Base-by-base conservation (phyloP, 805 yeast species). In the Starmerella asiatica region DNA sequence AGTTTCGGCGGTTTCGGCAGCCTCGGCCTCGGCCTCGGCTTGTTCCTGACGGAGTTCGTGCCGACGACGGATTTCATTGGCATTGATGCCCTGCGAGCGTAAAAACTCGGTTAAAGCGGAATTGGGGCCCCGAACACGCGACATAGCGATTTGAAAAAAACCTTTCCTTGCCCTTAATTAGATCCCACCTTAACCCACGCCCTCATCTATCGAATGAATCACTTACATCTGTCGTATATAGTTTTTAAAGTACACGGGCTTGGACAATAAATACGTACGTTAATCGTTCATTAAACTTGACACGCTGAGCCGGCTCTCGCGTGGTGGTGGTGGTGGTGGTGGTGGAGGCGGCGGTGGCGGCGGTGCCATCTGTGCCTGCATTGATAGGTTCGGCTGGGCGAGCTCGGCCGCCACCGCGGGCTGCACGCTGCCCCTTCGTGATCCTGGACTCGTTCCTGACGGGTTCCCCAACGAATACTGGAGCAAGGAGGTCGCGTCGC, bases 81-180 rank as follows among this genome's bases (percentile, higher is more conserved):
- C 84, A 53, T 66, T 79, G 60, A 86, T 86, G 27, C 96, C 96
- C 58, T 85, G 93, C 41, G 79, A 83, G 36, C 85, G 67, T 44
- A 86, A 67, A 53, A 86, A 86, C 58, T 81, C 91, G 0, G 95
- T 86, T 49, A 86, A 64, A 0, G 96, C 96, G 49, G 93, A 79
- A 62, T 82, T 83, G 8, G 60, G 60, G 1, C 60, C 59, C 3
- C 33, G 93, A 2, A 56, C 56, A 3, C 47, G 39, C 9, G 53
- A 43, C 55, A 50, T 50, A n/a, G n/a, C n/a, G n/a, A n/a, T n/a
- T n/a, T n/a, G n/a, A n/a, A n/a, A n/a, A n/a, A n/a, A n/a, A n/a
- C n/a, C n/a, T n/a, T n/a, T n/a, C n/a, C n/a, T n/a, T n/a, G n/a
- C n/a, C n/a, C n/a, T n/a, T n/a, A n/a, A n/a, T n/a, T n/a, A n/a